Evolutionary conservation across 495 filamentous ascomycete species (phyloP), one percentile per base, ranked within the genome.

Genomic region (Aspergillus saccharolyticus): DNA sequence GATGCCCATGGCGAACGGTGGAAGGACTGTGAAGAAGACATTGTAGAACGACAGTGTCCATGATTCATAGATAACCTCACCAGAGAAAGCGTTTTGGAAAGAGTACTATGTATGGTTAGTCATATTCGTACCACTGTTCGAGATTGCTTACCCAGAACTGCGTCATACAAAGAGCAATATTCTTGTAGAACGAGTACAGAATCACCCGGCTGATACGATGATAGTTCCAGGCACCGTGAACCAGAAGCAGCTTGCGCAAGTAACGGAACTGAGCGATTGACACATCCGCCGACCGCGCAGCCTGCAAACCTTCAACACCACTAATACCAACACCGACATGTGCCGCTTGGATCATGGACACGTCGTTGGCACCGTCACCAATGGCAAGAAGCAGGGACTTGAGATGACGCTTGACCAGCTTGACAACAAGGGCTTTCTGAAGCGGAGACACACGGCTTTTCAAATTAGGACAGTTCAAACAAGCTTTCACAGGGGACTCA

Each of bases 31-130:
- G 75, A 96, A 99, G 70, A 99, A 88, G 71, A 99, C 91, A 78
- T 99, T 99, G 80, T 97, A 99, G 78, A 96, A 96, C 15, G 95
- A 96, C 15, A 99, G 79, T 1, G 92, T 97, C 95, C 95, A 99
- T 15, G 93, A 97, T 75, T 99, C 95, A 83, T 92, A 97, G 69
- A 99, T 99, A 63, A 97, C 91, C 70, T 96, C 85, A 61, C 94
- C 95, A 1, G 94, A 97, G 73, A 97, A 99, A 58, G 87, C 89
- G 68, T 99, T 97, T 85, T 96, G 90, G 76, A 99, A 99, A 18
- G 90, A 89, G 70, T 95, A 98, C 89, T 90, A 52, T 17, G 44
- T 17, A 25, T 47, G 28, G 62, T 85, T 69, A 85, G 72, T 53
- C n/a, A 39, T 16, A 28, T 22, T n/a, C 52, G 45, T 44, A 20